phyloP scores from a whole-genome alignment of 352 stramenopile species.

The Thraustotheca clavata region DNA sequence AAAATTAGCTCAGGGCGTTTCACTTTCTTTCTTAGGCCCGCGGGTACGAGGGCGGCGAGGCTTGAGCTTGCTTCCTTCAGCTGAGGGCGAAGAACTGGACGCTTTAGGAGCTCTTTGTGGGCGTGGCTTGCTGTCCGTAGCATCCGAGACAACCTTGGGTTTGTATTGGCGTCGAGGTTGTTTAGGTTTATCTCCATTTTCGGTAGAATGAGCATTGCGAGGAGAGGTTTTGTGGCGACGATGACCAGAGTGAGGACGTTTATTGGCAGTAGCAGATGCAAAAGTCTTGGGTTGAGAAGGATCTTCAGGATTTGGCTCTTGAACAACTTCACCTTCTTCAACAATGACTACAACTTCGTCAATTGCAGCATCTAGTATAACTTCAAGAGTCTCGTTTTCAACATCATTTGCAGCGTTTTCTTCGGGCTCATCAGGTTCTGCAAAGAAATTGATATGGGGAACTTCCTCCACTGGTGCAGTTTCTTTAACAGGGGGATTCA shows the following conservation, averaged over 20 bases:
- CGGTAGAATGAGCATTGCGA: neutral
- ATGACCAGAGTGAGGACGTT: constrained; percentile 15
- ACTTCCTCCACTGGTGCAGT: constrained; percentile 31
- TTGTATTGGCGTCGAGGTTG: neutral
- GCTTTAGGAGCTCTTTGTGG: constrained; percentile 1
- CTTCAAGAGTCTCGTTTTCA: neutral
- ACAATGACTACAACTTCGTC: constrained; percentile 20
- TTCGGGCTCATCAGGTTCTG: constrained; percentile 41
- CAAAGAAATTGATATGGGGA: constrained; percentile 80
- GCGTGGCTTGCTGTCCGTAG: constrained; percentile 19
- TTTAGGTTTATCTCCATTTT: neutral
- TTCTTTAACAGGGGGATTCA: neutral
- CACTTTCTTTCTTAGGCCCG: constrained; percentile 1
- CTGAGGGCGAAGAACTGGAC: neutral
- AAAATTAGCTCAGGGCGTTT: neutral
- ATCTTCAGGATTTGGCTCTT: neutral
- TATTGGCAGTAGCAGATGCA: neutral
- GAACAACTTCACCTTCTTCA: constrained; percentile 22
- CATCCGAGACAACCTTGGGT: constrained; percentile 11
- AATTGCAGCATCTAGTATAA: neutral
- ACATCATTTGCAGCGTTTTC: too few species aligned
- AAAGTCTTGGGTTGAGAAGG: neutral
- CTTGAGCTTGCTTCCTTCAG: constrained; percentile 14
- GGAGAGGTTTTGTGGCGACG: constrained; percentile 15
- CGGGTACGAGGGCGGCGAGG: constrained; percentile 12